Conservation (phyloP, 1,284 basidiomycete species). For the Papiliotrema terrestris region DNA sequence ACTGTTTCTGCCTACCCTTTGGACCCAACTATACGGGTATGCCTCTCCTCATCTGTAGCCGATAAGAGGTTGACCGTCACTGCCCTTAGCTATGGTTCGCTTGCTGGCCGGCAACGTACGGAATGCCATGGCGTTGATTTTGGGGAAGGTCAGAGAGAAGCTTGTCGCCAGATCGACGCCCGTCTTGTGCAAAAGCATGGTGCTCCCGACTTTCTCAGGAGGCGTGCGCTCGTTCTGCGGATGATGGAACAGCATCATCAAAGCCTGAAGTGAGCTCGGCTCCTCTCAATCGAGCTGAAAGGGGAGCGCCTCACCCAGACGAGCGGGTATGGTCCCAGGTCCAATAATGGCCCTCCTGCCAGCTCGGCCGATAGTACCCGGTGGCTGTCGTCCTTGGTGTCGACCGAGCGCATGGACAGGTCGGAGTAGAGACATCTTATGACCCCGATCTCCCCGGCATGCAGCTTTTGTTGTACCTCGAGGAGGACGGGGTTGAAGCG, state of each 20-base stretch:
- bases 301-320: conserved; percentile 22
- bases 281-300: not conserved
- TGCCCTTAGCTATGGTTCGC: not conserved
- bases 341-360: conserved; percentile 52
- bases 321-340: conserved; percentile 50
- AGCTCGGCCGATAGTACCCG: conserved; percentile 33
- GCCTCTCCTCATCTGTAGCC: conserved; percentile 7
- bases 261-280: conserved; percentile 6
- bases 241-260: conserved; percentile 40
- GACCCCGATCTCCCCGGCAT: conserved; percentile 44
- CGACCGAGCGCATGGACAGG: conserved; percentile 24
- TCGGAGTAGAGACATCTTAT: conserved; percentile 41
- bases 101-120: conserved; percentile 13
- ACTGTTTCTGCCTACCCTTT: conserved; percentile 22
- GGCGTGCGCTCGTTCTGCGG: conserved; percentile 30
- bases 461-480: conserved; percentile 40
- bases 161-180: conserved; percentile 44
- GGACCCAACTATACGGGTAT: conserved; percentile 33
- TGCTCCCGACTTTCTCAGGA: conserved; percentile 31
- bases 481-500: conserved; percentile 46
- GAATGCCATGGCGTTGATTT: conserved; percentile 37
- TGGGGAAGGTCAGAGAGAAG: conserved; percentile 39
- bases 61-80: conserved; percentile 22
- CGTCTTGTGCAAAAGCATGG: conserved; percentile 39
- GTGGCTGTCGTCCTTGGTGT: not conserved